A percentile compares a stretch with the other conserved stretches of the same genome.
phyloP scores from a whole-genome alignment of 2,329 filamentous ascomycete species.

The Helicocarpus griseus region DNA sequence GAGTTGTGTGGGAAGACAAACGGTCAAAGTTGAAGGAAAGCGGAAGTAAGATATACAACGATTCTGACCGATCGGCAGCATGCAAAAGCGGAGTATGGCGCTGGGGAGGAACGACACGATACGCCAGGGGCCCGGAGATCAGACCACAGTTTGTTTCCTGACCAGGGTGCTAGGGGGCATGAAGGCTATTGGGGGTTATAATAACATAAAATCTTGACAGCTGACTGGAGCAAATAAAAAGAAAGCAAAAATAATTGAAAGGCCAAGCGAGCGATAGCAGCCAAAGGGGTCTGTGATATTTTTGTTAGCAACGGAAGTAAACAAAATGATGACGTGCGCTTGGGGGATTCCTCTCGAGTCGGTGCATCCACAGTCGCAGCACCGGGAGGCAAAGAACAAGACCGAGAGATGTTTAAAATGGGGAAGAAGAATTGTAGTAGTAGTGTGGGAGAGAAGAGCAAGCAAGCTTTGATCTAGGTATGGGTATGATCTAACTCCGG shows the following conservation, averaged over 20 bases:
- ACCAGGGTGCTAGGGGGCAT: not conserved
- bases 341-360: not conserved
- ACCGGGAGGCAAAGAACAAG: conserved; percentile 1
- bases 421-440: too few species aligned
- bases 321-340: not conserved
- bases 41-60: conserved; percentile 1
- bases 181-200: not conserved
- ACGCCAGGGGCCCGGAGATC: conserved; percentile 1
- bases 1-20: not conserved
- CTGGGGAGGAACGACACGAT: not conserved
- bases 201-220: not conserved
- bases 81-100: not conserved
- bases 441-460: not conserved
- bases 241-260: not conserved
- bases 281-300: conserved; percentile 1
- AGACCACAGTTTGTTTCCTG: conserved; percentile 4
- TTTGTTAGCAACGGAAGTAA: conserved; percentile 3
- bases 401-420: conserved; percentile 5
- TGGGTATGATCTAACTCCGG: conserved; percentile 2
- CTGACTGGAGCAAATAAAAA: not conserved
- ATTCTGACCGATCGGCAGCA: conserved; percentile 1
- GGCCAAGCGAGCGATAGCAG: not conserved
- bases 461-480: conserved; percentile 6
- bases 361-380: not conserved
- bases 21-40: not conserved